Evolutionary conservation across 805 yeast genomes (phyloP).

Genomic region (Monosporozyma aerobia): DNA sequence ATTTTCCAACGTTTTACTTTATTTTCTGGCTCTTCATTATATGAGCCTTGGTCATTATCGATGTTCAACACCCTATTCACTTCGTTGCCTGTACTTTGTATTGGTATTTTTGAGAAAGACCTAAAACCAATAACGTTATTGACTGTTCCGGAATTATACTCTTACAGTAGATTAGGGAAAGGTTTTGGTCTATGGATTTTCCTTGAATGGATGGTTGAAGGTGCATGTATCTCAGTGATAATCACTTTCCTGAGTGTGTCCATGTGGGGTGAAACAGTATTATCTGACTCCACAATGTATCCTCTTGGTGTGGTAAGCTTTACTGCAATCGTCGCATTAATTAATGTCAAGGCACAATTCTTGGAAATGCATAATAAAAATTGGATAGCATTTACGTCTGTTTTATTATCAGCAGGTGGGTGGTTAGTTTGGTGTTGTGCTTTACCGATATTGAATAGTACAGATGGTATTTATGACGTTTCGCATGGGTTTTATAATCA

Average conservation of each 20-base stretch:
- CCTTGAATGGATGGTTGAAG: slow-evolving; percentile 68
- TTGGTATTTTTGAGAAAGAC: slow-evolving; percentile 95
- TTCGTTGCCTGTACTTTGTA: slow-evolving; percentile 78
- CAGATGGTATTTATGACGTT: slow-evolving; percentile 55
- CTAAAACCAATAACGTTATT: slow-evolving; percentile 77
- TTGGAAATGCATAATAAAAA: slow-evolving; percentile 73
- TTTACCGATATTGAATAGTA: slow-evolving; percentile 58
- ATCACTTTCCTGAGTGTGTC: slow-evolving; percentile 58
- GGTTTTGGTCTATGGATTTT: slow-evolving; percentile 67
- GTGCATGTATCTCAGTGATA: slow-evolving; percentile 61
- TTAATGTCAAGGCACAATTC: slow-evolving; percentile 70
- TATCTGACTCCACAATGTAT: slow-evolving; percentile 65
- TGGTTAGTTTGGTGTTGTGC: slow-evolving; percentile 79
- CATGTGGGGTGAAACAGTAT: slow-evolving; percentile 62
- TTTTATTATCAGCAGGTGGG: slow-evolving; percentile 67
- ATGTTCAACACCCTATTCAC: slow-evolving; percentile 97
- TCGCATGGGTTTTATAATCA: slow-evolving; percentile 54
- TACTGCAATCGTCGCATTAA: slow-evolving; percentile 60
- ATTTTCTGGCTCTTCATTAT: slow-evolving; percentile 87
- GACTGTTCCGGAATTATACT: slow-evolving; percentile 85
- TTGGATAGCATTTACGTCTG: slow-evolving; percentile 56
- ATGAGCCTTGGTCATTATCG: slow-evolving; percentile 92
- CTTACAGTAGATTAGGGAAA: slow-evolving; percentile 63
- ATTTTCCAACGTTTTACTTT: slow-evolving; percentile 77
- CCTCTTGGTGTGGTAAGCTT: slow-evolving; percentile 74